Conservation (phyloP, 805 yeast genomes). For the Grigorovia humatica region DNA sequence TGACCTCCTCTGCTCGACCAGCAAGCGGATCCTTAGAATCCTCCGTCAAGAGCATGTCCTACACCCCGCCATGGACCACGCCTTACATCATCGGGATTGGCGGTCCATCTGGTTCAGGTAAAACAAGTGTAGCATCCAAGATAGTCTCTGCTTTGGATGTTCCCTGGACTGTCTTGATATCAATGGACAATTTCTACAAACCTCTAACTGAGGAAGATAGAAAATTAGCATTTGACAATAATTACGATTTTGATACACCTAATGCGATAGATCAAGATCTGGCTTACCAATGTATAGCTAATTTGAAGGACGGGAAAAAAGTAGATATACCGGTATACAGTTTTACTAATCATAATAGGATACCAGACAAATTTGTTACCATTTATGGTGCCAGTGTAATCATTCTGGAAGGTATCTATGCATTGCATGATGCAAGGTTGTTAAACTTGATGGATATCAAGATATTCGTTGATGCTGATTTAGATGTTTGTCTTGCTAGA, state of each 20-base stretch:
- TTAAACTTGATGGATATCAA: constrained; percentile 73
- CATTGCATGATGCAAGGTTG: constrained; percentile 60
- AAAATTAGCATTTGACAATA: constrained; percentile 50
- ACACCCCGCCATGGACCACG: constrained; percentile 80
- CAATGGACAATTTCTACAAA: constrained; percentile 84
- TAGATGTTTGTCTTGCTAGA: constrained; percentile 86
- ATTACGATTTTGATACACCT: constrained; percentile 83
- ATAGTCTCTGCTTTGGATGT: constrained; percentile 70
- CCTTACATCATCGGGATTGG: constrained; percentile 85
- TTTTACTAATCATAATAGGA: constrained; percentile 49
- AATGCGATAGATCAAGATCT: constrained; percentile 73
- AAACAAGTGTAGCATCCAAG: constrained; percentile 80
- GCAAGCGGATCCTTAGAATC: neutral
- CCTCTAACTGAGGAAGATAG: constrained; percentile 59
- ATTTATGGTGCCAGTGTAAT: constrained; percentile 92
- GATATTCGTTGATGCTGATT: constrained; percentile 86
- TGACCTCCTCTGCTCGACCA: neutral
- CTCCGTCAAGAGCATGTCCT: constrained; percentile 16
- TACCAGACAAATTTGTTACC: constrained; percentile 55
- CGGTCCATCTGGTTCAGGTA: constrained; percentile 84
- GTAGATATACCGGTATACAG: constrained; percentile 64
- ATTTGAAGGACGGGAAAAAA: constrained; percentile 60
- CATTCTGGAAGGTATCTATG: constrained; percentile 84
- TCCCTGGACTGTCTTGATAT: constrained; percentile 88
- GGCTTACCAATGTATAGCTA: constrained; percentile 49